Evolutionary conservation across 345 rosid genomes (phyloP).

Genomic region (Aegle marmelos): DNA sequence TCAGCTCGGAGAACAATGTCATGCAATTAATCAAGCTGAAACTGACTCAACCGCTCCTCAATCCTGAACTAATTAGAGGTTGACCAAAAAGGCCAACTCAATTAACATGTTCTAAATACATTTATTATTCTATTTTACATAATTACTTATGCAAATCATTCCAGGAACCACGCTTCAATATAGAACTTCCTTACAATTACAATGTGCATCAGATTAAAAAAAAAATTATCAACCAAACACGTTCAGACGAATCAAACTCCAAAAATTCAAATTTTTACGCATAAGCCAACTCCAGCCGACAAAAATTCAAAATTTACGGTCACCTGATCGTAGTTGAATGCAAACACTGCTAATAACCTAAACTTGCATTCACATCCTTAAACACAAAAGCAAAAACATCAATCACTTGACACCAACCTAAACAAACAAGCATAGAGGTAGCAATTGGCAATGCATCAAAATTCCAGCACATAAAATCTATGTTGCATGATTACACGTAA

Average conservation of each 20-base stretch:
- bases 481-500: neutral
- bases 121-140: neutral
- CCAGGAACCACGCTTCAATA: neutral
- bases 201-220: too few species aligned
- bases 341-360: neutral
- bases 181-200: neutral
- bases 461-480: neutral
- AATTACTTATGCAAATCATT: neutral
- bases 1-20: neutral
- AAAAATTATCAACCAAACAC: neutral
- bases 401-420: neutral
- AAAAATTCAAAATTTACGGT: too few species aligned
- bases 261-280: neutral
- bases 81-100: neutral
- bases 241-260: neutral
- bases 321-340: neutral
- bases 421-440: neutral
- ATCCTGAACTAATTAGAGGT: neutral
- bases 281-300: neutral
- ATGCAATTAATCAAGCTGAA: neutral
- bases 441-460: neutral
- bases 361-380: neutral
- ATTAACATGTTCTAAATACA: neutral
- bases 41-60: neutral
- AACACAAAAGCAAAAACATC: neutral